A percentile compares a stretch with the other conserved stretches of the same genome.
Evolutionary conservation across 306 rosid genomes (phyloP).

Genomic region (Arachis hypogaea): DNA sequence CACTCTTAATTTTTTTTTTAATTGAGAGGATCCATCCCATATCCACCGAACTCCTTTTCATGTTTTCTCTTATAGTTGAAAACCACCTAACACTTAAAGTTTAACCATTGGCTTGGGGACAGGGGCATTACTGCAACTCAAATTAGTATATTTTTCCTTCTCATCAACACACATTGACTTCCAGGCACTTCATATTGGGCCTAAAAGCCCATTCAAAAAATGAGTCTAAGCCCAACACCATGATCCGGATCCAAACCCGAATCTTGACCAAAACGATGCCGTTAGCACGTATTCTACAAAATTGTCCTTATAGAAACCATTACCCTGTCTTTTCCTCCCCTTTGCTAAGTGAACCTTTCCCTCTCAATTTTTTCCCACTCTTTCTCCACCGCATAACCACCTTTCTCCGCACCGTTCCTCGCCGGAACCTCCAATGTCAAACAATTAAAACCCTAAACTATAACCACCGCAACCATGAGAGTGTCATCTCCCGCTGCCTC

Average conservation of each 20-base stretch:
- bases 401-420: slow-evolving; percentile 18
- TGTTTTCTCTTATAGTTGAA: slow-evolving; percentile 24
- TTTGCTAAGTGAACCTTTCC: slow-evolving; percentile 14
- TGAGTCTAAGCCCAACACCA: neutral
- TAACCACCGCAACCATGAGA: slow-evolving; percentile 42
- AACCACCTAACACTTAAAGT: too few relatives aligned
- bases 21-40: too few relatives aligned
- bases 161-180: slow-evolving; percentile 53
- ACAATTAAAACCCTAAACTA: slow-evolving; percentile 32
- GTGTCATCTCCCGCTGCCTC: slow-evolving; percentile 35
- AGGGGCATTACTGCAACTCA: slow-evolving; percentile 44
- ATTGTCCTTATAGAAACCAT: slow-evolving; percentile 17
- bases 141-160: slow-evolving; percentile 49
- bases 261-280: slow-evolving; percentile 23
- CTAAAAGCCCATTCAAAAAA: too few relatives aligned
- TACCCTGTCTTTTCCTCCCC: neutral
- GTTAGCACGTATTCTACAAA: neutral
- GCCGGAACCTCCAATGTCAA: slow-evolving; percentile 33
- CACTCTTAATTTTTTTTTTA: too few relatives aligned
- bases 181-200: slow-evolving; percentile 37
- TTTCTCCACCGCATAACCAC: neutral
- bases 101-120: slow-evolving; percentile 40
- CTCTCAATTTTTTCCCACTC: slow-evolving; percentile 14
- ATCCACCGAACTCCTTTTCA: slow-evolving; percentile 21
- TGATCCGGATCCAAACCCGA: neutral